These are phyloP conservation scores for Epichloe baconii DNA, from an alignment of 2,329 filamentous ascomycete species.

Conservation along the genomic window DNA sequence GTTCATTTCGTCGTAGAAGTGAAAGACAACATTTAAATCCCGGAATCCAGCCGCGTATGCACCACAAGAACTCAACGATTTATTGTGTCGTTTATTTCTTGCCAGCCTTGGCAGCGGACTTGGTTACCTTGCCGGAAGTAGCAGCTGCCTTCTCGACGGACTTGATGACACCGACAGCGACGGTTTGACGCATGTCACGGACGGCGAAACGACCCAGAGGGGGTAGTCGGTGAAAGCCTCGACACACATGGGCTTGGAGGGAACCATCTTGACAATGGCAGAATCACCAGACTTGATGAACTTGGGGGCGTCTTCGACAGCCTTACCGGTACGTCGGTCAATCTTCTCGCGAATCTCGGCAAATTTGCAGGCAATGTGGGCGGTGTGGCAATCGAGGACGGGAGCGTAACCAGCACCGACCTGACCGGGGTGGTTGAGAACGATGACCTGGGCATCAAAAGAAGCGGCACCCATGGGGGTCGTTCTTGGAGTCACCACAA, in stretches of 20 bases:
- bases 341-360: constrained; percentile 99
- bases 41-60: constrained; percentile 13
- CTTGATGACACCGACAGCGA: constrained; percentile 94
- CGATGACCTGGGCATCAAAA: constrained; percentile 99
- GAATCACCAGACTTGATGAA: constrained; percentile 99
- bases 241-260: constrained; percentile 99
- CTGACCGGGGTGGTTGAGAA: constrained; percentile 99
- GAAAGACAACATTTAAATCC: constrained; percentile 21
- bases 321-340: constrained; percentile 99
- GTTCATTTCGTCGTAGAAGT: constrained; percentile 34
- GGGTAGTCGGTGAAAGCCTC: constrained; percentile 99
- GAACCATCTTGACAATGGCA: constrained; percentile 99
- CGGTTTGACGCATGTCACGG: constrained; percentile 92
- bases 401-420: constrained; percentile 98
- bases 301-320: constrained; percentile 82
- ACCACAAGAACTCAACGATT: constrained; percentile 13
- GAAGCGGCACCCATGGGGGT: constrained; percentile 85
- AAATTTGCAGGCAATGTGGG: constrained; percentile 99
- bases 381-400: constrained; percentile 99
- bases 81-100: constrained; percentile 50
- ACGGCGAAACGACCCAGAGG: constrained; percentile 99
- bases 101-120: constrained; percentile 58
- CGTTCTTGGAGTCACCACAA: constrained; percentile 99
- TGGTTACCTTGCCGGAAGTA: constrained; percentile 52
- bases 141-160: constrained; percentile 53